These are phyloP conservation scores for Phialemonium atrogriseum DNA, from an alignment of 2,329 filamentous ascomycete genomes.

Conservation along the genomic window DNA sequence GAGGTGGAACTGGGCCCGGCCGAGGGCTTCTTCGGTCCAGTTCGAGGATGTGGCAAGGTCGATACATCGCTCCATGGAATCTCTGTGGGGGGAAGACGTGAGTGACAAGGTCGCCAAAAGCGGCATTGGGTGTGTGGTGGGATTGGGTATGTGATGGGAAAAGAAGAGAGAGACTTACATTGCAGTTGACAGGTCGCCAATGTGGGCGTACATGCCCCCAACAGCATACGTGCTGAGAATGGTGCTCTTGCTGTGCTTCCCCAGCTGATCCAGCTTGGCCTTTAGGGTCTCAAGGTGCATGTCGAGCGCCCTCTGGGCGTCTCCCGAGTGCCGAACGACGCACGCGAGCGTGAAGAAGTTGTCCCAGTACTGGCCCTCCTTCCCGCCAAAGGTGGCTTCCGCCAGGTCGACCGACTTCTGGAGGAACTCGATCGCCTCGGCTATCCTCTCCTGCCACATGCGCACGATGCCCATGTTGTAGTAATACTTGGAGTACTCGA, in stretches of 20 bases:
- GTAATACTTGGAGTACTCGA: conserved; percentile 15
- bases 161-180: too few relatives aligned
- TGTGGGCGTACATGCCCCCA: conserved; percentile 5
- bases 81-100: too few relatives aligned
- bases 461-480: conserved; percentile 8
- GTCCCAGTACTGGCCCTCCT: conserved; percentile 5
- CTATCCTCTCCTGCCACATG: conserved; percentile 5
- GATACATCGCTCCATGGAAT: conserved; percentile 7
- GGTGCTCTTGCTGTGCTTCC: conserved; percentile 5
- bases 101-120: too few relatives aligned
- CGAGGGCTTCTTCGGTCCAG: conserved; percentile 5
- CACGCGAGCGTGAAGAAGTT: conserved; percentile 8
- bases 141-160: too few relatives aligned
- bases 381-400: conserved; percentile 4
- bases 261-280: conserved; percentile 4
- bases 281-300: conserved; percentile 5
- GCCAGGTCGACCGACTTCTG: conserved; percentile 2
- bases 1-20: conserved; percentile 4
- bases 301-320: conserved; percentile 6
- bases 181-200: conserved; percentile 4
- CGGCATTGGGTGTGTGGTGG: too few relatives aligned
- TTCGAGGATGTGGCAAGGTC: conserved; percentile 4
- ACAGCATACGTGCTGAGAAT: conserved; percentile 8
- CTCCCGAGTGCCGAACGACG: conserved; percentile 4
- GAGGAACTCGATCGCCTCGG: conserved; percentile 3